Evolutionary conservation across 2,329 filamentous ascomycete species (phyloP), one percentile per base, ranked within the genome.

Genomic region (Trichoderma koningii): DNA sequence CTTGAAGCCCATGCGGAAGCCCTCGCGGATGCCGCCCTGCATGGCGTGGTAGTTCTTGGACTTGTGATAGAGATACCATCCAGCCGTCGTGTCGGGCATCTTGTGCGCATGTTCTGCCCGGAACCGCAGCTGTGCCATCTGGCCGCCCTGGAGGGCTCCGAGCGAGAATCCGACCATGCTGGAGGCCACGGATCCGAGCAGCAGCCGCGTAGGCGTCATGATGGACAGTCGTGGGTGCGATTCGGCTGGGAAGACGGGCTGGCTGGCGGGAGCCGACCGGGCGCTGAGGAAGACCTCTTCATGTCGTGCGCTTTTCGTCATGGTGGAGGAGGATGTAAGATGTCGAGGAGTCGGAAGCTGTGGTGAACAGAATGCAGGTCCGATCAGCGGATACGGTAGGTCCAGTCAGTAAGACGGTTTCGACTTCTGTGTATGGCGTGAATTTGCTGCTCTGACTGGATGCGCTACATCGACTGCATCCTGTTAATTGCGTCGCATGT

Each of bases 61-160:
- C 79, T 97, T 97, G 81, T 98, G 94, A 77, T 99, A 99, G n/a
- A 98, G 85, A 75, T 94, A 99, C 95, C 95, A 99, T 19, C 93
- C 94, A 2, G 88, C 87, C 28, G 91, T 88, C 1, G 89, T 89
- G 3, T 86, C 88, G 21, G 95, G 95, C 68, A 97, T 87, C 69
- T 94, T 91, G 81, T 99, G 95, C 1, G 95, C 93, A 74, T 99
- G 96, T 78, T 99, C 95, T 66, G 95, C 95, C 63, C 94, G 89
- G 80, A 97, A 99, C 45, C 90, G 89, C 65, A 96, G 83, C 59
- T 90, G 89, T 0, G 91, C 86, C 74, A 85, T 87, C 73, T 88
- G 88, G 66, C 88, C 88, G 26, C 92, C 92, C 64, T 93, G 87
- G 7, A 87, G 82, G 19, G 88, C 80, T 28, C 93, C 93, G 14